Conservation (phyloP, 768 basidiomycete species). For the Neoboletus brunneissimus region DNA sequence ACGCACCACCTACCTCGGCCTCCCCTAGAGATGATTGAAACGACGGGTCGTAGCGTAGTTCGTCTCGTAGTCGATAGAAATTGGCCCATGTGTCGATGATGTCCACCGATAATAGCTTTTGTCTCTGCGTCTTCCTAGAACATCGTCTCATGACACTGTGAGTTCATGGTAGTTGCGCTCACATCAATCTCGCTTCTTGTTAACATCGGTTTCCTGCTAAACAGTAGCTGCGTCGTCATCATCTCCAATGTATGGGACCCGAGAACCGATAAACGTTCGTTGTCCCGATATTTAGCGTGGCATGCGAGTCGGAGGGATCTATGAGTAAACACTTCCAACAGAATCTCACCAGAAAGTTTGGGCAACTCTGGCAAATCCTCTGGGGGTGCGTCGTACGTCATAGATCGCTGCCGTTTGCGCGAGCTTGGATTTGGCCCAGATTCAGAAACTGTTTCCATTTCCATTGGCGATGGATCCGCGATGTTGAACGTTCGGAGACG, state of each 20-base stretch:
- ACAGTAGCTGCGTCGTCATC: conserved; percentile 46
- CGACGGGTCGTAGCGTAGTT: conserved; percentile 33
- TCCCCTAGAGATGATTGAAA: conserved; percentile 26
- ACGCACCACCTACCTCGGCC: conserved; percentile 38
- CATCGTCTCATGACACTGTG: conserved; percentile 22
- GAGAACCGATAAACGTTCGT: conserved; percentile 53
- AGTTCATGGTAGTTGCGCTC: conserved; percentile 27
- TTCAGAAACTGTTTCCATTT: conserved; percentile 28
- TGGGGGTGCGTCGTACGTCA: conserved; percentile 28
- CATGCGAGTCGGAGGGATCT: conserved; percentile 51
- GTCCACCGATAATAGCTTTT: conserved; percentile 28
- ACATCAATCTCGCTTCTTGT: conserved; percentile 51
- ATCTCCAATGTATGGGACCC: conserved; percentile 48
- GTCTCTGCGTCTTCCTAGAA: conserved; percentile 26
- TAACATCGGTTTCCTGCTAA: conserved; percentile 50
- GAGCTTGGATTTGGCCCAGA: conserved; percentile 23
- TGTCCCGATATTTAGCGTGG: conserved; percentile 48
- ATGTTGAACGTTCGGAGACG: conserved; percentile 36
- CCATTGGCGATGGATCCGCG: conserved; percentile 33
- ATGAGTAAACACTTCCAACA: conserved; percentile 71
- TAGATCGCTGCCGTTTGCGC: conserved; percentile 40
- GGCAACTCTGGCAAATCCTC: conserved; percentile 45
- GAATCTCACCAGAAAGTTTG: conserved; percentile 48
- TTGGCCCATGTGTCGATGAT: conserved; percentile 38
- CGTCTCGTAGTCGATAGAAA: conserved; percentile 36